Evolutionary conservation across 306 rosid species (phyloP).

Genomic region (Prunus kanzakura): DNA sequence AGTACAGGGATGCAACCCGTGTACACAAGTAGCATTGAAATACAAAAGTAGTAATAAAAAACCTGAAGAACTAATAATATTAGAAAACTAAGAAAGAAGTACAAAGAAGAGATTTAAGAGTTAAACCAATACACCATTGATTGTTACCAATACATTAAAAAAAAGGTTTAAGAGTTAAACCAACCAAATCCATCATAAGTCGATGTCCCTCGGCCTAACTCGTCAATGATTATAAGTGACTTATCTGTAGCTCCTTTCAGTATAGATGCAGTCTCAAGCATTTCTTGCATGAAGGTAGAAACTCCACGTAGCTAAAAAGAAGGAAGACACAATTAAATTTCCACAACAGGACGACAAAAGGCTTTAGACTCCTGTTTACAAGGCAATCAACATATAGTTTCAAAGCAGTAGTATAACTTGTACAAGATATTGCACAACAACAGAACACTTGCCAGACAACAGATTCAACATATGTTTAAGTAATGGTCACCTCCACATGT

Average conservation of each 20-base stretch:
- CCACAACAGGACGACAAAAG: conserved; percentile 4
- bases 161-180: conserved; percentile 36
- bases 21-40: neutral
- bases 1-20: neutral
- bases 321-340: conserved; percentile 22
- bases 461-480: neutral
- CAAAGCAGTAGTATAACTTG: neutral
- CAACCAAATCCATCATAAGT: conserved; percentile 97
- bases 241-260: conserved; percentile 88
- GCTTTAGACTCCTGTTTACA: neutral
- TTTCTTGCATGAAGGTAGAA: conserved; percentile 99
- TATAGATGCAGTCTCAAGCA: conserved; percentile 98
- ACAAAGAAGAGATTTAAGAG: conserved; percentile 13
- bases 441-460: conserved; percentile 15
- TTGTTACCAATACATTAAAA: neutral
- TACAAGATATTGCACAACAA: neutral
- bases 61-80: no score
- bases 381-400: neutral
- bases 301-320: conserved; percentile 84
- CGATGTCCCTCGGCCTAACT: conserved; percentile 98
- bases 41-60: neutral
- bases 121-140: conserved; percentile 30
- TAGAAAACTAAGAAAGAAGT: neutral
- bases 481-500: neutral
- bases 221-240: conserved; percentile 93